A percentile compares a stretch with the other conserved stretches of the same genome.
Conservation (phyloP, 441 rosid genomes). For the Erodium texanum region DNA sequence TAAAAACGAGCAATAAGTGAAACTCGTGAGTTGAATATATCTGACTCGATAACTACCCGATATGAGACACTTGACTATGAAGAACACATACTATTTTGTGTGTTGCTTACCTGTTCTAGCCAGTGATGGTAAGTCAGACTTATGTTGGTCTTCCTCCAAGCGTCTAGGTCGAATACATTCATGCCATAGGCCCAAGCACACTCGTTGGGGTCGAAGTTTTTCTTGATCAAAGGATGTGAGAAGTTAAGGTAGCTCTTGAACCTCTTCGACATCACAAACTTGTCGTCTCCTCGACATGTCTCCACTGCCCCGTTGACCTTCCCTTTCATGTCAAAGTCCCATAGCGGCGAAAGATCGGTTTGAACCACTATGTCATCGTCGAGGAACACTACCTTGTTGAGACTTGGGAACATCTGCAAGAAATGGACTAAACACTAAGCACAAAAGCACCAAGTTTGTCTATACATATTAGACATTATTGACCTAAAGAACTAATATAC, state of each 20-base stretch:
- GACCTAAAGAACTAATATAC: too few species aligned
- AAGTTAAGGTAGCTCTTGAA: conserved; percentile 83
- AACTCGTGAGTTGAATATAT: too few species aligned
- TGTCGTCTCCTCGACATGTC: conserved; percentile 76
- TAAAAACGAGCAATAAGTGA: too few species aligned
- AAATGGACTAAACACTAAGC: neutral
- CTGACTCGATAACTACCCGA: too few species aligned
- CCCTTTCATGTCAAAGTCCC: conserved; percentile 80
- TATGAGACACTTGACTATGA: too few species aligned
- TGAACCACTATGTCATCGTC: conserved; percentile 93
- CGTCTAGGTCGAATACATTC: conserved; percentile 77
- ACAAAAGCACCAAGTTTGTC: too few species aligned
- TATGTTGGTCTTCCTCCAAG: conserved; percentile 83
- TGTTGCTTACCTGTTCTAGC: conserved; percentile 84
- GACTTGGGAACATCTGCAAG: conserved; percentile 78
- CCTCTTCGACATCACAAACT: conserved; percentile 73
- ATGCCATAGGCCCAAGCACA: conserved; percentile 98
- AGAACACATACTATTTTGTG: neutral
- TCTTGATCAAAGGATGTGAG: conserved; percentile 63
- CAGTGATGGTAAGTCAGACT: conserved; percentile 79
- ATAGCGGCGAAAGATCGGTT: conserved; percentile 81
- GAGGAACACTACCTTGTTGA: conserved; percentile 77
- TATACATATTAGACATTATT: too few species aligned
- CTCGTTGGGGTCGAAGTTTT: conserved; percentile 57
- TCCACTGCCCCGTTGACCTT: conserved; percentile 89